Evolutionary conservation across 169 alveolate genomes (phyloP).

Genomic region (Perkinsus marinus): DNA sequence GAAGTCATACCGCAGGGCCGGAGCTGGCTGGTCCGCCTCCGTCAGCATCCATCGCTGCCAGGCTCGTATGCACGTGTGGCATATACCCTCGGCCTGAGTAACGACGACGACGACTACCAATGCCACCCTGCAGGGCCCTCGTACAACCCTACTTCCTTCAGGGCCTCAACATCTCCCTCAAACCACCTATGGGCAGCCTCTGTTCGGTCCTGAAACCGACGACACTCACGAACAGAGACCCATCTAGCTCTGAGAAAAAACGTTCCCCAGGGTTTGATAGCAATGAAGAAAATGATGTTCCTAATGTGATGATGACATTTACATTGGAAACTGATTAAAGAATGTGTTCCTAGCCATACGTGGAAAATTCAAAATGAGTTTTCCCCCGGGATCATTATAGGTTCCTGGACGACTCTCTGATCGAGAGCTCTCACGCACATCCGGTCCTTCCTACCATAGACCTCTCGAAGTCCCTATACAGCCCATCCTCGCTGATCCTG

Average conservation of each 20-base stretch:
- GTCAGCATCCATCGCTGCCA: neutral
- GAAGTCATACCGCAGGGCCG: neutral
- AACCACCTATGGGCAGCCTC: neutral
- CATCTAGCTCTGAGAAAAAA: too few relatives aligned
- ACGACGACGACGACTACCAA: neutral
- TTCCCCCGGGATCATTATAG: too few relatives aligned
- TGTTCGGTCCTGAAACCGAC: neutral
- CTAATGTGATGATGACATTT: too few relatives aligned
- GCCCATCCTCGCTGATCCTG: neutral
- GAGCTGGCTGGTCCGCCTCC: neutral
- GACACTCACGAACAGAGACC: too few relatives aligned
- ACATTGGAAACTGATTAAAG: too few relatives aligned
- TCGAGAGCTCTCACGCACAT: too few relatives aligned
- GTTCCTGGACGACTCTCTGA: neutral
- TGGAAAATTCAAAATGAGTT: too few relatives aligned
- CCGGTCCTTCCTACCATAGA: neutral
- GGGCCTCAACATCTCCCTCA: neutral
- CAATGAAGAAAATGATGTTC: too few relatives aligned
- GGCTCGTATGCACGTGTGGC: neutral
- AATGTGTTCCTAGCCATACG: too few relatives aligned
- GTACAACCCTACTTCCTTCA: neutral
- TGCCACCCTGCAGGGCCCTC: neutral
- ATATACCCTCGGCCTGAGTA: neutral
- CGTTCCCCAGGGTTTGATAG: too few relatives aligned
- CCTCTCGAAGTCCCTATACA: neutral